Conservation (phyloP, 768 basidiomycete species). For the Amanita rubescens region DNA sequence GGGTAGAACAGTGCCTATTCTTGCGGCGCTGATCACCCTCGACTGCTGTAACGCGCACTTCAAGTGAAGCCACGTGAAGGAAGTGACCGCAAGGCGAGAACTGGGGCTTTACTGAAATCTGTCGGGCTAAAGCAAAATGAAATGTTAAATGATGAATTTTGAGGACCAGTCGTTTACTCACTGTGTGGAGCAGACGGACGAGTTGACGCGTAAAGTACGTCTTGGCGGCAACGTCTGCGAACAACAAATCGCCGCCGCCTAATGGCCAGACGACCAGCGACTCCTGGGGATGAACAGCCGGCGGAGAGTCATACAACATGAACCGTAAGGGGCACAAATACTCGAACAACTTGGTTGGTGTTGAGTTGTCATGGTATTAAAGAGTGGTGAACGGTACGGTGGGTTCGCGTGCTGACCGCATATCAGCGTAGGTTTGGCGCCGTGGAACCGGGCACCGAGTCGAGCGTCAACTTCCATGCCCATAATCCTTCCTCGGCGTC, state of each 20-base stretch:
- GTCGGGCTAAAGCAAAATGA: conserved; percentile 13
- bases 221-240: conserved; percentile 18
- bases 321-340: conserved; percentile 11
- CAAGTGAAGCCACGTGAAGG: conserved; percentile 21
- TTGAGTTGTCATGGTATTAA: conserved; percentile 1
- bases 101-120: conserved; percentile 19
- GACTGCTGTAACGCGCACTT: conserved; percentile 13
- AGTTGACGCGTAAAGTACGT: conserved; percentile 20
- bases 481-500: not conserved
- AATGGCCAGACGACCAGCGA: conserved; percentile 21
- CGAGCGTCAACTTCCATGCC: not conserved
- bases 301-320: conserved; percentile 21
- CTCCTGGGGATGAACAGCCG: conserved; percentile 18
- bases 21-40: not conserved
- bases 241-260: conserved; percentile 20
- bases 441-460: not conserved
- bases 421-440: not conserved
- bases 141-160: not conserved
- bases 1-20: not conserved
- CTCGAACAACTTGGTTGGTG: conserved; percentile 12
- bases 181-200: conserved; percentile 20
- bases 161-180: conserved; percentile 7
- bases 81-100: conserved; percentile 20
- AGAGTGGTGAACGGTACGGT: conserved; percentile 7
- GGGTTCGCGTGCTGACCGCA: not conserved